Evolutionary conservation across 2,329 filamentous ascomycete genomes (phyloP).

Genomic region (Fusarium nisikadoi): DNA sequence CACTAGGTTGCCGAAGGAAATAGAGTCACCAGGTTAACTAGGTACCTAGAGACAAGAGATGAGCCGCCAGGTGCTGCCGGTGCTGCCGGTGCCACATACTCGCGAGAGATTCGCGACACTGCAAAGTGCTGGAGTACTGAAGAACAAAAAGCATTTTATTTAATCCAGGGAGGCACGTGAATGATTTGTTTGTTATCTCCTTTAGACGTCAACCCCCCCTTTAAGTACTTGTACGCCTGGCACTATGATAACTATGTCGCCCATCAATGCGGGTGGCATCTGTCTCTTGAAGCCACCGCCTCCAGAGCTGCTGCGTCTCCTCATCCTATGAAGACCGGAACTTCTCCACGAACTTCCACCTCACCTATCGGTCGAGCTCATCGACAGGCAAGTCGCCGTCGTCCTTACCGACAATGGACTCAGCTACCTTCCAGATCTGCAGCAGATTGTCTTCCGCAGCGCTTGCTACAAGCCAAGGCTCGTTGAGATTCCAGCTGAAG

Average conservation of each 20-base stretch:
- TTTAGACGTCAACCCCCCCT: not conserved
- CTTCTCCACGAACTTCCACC: constrained; percentile 49
- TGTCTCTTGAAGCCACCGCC: constrained; percentile 28
- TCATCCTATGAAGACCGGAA: constrained; percentile 48
- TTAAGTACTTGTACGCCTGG: constrained; percentile 9
- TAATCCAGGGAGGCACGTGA: not conserved
- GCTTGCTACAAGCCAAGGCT: constrained; percentile 95
- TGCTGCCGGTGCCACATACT: constrained; percentile 4
- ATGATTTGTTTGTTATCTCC: not conserved
- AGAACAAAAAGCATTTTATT: not conserved
- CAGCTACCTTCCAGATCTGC: constrained; percentile 91
- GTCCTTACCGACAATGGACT: constrained; percentile 83
- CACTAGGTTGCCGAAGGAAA: not conserved
- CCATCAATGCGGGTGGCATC: constrained; percentile 24
- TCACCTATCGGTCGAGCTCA: constrained; percentile 74
- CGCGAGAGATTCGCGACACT: not conserved
- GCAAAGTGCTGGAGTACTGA: not conserved
- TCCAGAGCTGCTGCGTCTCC: constrained; percentile 41
- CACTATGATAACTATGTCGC: constrained; percentile 31
- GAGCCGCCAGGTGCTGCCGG: not conserved
- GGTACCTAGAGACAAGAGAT: not conserved
- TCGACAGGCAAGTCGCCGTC: constrained; percentile 79
- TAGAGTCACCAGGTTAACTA: not conserved
- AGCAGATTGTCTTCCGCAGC: constrained; percentile 97
- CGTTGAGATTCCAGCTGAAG: constrained; percentile 97